A percentile compares a stretch with the other conserved stretches of the same genome.
Evolutionary conservation across 2,329 filamentous ascomycete species (phyloP).

Genomic region (Karstenula rhodostoma): DNA sequence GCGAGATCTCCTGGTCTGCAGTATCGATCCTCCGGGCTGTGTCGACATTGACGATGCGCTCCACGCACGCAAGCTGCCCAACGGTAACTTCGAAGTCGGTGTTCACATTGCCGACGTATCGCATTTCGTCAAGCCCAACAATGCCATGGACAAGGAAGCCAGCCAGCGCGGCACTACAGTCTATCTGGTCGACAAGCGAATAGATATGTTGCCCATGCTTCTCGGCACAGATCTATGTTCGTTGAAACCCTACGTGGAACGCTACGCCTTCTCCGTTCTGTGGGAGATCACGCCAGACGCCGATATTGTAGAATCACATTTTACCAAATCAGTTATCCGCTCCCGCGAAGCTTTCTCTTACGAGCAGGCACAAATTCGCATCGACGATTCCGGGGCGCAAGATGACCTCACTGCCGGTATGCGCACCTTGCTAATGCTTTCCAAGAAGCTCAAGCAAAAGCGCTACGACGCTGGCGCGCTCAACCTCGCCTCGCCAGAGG

Average conservation of each 20-base stretch:
- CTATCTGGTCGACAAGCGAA: slow-evolving; percentile 97
- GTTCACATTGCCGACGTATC: slow-evolving; percentile 99
- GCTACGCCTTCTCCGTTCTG: slow-evolving; percentile 60
- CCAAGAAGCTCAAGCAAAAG: slow-evolving; percentile 92
- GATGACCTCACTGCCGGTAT: slow-evolving; percentile 92
- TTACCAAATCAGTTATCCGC: slow-evolving; percentile 97
- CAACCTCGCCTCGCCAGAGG: slow-evolving; percentile 96
- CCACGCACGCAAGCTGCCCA: slow-evolving; percentile 82
- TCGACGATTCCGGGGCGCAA: slow-evolving; percentile 86
- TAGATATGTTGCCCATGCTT: slow-evolving; percentile 98
- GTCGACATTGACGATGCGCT: slow-evolving; percentile 98
- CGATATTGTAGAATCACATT: slow-evolving; percentile 83
- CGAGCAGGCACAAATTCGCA: slow-evolving; percentile 91
- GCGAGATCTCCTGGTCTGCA: slow-evolving; percentile 87
- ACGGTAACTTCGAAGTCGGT: slow-evolving; percentile 94
- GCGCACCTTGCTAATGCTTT: slow-evolving; percentile 84
- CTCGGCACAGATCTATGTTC: slow-evolving; percentile 97
- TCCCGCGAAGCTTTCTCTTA: slow-evolving; percentile 98
- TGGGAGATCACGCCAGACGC: slow-evolving; percentile 88
- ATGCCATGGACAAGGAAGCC: slow-evolving; percentile 95
- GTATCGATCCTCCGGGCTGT: slow-evolving; percentile 94
- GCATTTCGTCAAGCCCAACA: slow-evolving; percentile 96
- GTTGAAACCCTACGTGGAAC: slow-evolving; percentile 96
- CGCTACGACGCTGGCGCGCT: slow-evolving; percentile 92
- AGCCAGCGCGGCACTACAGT: slow-evolving; percentile 95